Percentiles rank a stretch among this genome's conserved stretches.
Evolutionary conservation across 306 rosid species (phyloP).

Genomic region (Cyamopsis tetragonoloba): DNA sequence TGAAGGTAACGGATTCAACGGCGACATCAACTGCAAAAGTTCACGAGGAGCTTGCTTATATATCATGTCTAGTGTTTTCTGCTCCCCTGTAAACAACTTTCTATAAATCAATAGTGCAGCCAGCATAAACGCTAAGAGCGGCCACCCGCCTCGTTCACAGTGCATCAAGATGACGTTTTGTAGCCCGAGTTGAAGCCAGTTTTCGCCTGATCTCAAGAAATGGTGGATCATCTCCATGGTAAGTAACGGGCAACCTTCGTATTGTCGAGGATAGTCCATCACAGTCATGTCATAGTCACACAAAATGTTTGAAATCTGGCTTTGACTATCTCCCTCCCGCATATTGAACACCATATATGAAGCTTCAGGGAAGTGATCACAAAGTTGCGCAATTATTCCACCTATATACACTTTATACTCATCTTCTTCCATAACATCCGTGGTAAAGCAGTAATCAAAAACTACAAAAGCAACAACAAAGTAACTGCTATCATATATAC

Average conservation of each 20-base stretch:
- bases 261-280: constrained; percentile 92
- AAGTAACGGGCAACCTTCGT: constrained; percentile 93
- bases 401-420: constrained; percentile 68
- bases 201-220: constrained; percentile 90
- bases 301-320: constrained; percentile 63
- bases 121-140: constrained; percentile 87
- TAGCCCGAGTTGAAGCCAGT: constrained; percentile 85
- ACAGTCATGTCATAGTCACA: constrained; percentile 81
- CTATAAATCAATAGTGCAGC: constrained; percentile 88
- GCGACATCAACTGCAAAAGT: constrained; percentile 91
- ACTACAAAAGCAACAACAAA: constrained; percentile 49
- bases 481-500: constrained; percentile 20
- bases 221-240: constrained; percentile 97
- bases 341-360: constrained; percentile 95
- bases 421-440: constrained; percentile 73
- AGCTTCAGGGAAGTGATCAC: constrained; percentile 73
- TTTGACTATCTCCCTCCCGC: constrained; percentile 82
- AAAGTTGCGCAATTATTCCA: constrained; percentile 68
- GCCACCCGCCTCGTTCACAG: constrained; percentile 96
- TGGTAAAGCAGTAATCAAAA: constrained; percentile 91
- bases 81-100: constrained; percentile 79
- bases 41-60: constrained; percentile 89
- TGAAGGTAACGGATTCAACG: constrained; percentile 86
- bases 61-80: constrained; percentile 89
- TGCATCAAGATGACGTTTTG: constrained; percentile 86